phyloP scores from a whole-genome alignment of 768 basidiomycete species.

The Leccinum arenicola region DNA sequence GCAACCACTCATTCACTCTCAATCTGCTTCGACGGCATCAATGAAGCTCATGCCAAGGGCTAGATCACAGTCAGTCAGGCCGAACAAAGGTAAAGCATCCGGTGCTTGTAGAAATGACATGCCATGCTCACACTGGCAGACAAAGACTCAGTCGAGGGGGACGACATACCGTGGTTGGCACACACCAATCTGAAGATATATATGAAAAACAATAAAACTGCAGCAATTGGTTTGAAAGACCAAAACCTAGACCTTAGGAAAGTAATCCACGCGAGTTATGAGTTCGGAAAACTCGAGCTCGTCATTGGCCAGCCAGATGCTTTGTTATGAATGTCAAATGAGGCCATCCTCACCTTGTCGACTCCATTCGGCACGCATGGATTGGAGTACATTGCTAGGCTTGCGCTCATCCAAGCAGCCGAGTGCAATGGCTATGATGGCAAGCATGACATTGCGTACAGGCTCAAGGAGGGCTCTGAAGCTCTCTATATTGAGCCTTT shows the following conservation, averaged over 20 bases:
- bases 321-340: background rate
- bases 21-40: background rate
- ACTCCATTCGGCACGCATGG: background rate
- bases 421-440: background rate
- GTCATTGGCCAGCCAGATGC: background rate
- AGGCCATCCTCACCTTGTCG: background rate
- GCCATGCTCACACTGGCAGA: no score
- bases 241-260: background rate
- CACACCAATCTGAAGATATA: background rate
- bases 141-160: background rate
- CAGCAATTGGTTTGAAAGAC: background rate
- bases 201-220: background rate
- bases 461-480: background rate
- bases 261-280: background rate
- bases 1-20: background rate
- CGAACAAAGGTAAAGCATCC: background rate
- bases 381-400: background rate
- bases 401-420: background rate
- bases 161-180: background rate
- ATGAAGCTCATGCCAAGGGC: background rate
- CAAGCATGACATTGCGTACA: background rate
- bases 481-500: background rate
- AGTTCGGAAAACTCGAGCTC: background rate
- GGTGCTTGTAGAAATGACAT: no score
- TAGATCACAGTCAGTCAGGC: no score